Conservation (phyloP, 257 asterid species). For the Perilla frutescens region DNA sequence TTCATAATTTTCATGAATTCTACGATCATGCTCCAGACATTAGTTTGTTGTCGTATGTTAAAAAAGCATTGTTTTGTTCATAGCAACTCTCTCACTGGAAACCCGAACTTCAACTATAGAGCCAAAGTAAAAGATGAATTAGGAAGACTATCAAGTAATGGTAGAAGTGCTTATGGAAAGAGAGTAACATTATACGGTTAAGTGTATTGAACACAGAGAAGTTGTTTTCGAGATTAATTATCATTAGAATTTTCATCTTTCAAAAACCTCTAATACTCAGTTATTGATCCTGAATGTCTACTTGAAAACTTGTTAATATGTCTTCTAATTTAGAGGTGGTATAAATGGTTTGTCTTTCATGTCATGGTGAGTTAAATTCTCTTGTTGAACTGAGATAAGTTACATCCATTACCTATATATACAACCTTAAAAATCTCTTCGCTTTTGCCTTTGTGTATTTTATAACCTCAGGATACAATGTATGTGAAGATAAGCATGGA, state of each 20-base stretch:
- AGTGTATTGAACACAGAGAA: background rate
- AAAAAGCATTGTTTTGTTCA: background rate
- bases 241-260: background rate
- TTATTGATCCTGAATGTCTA: background rate
- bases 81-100: background rate
- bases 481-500: background rate
- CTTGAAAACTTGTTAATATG: background rate
- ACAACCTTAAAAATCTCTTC: too few species aligned
- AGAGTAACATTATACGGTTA: background rate
- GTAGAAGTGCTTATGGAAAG: background rate
- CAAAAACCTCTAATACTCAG: background rate
- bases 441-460: background rate
- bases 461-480: background rate
- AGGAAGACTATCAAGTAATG: background rate
- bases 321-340: background rate
- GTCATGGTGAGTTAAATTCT: background rate
- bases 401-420: background rate
- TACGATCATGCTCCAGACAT: background rate
- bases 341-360: too few species aligned
- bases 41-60: background rate
- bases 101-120: background rate
- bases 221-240: background rate
- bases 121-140: background rate
- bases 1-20: background rate
- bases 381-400: background rate